Percentiles rank a stretch among this genome's conserved stretches.
phyloP scores from a whole-genome alignment of 768 basidiomycete species.

The Pleurotus cornucopiae region DNA sequence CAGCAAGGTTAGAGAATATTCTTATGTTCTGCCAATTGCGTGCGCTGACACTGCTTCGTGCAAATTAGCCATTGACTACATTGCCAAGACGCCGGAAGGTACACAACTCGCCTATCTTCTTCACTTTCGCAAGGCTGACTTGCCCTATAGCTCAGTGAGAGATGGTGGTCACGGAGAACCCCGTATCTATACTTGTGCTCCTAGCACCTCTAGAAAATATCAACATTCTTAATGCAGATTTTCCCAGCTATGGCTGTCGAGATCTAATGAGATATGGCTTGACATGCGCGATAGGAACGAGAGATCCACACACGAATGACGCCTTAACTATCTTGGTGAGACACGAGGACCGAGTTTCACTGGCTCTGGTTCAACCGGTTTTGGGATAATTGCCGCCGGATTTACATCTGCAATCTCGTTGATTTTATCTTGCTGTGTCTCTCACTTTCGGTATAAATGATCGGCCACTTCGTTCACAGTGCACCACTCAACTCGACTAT shows the following conservation, averaged over 20 bases:
- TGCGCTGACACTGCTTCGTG: slow-evolving; percentile 12
- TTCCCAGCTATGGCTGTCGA: slow-evolving; percentile 9
- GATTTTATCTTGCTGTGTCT: slow-evolving; percentile 13
- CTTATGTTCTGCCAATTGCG: slow-evolving; percentile 2
- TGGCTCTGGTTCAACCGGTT: slow-evolving; percentile 19
- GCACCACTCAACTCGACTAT: background rate
- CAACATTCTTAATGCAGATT: slow-evolving; percentile 14
- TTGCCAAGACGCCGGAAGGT: slow-evolving; percentile 91
- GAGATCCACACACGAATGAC: slow-evolving; percentile 8
- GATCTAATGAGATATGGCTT: slow-evolving; percentile 2
- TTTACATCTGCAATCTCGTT: slow-evolving; percentile 16
- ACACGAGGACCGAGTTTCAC: slow-evolving; percentile 2
- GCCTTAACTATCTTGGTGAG: slow-evolving; percentile 10
- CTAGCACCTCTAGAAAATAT: slow-evolving; percentile 13
- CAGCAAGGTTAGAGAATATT: slow-evolving; percentile 62
- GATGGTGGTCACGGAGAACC: slow-evolving; percentile 25
- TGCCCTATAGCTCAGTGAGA: slow-evolving; percentile 41
- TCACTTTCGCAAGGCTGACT: background rate
- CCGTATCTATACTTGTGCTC: slow-evolving; percentile 32
- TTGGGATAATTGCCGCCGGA: slow-evolving; percentile 21
- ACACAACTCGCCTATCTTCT: slow-evolving; percentile 10
- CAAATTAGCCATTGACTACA: slow-evolving; percentile 86
- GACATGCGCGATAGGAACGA: slow-evolving; percentile 7
- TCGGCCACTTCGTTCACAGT: slow-evolving; percentile 6
- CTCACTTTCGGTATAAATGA: slow-evolving; percentile 19